Evolutionary conservation across 768 basidiomycete species (phyloP).

Genomic region (Naematelia encephala): DNA sequence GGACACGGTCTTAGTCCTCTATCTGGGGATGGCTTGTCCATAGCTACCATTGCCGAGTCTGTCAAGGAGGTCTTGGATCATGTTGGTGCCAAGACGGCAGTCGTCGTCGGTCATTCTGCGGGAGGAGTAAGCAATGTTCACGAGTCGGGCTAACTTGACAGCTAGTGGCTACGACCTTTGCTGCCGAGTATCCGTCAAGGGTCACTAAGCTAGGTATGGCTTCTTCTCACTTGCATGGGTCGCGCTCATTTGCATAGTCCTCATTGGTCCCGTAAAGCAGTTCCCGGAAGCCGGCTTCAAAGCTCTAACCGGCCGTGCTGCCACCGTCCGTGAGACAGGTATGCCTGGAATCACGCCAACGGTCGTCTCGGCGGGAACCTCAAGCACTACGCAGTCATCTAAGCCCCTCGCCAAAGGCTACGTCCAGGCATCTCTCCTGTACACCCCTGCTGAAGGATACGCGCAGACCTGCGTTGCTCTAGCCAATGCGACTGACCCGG

Average conservation of each 20-base stretch:
- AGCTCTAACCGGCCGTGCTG: background rate
- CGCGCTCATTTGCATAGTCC: background rate
- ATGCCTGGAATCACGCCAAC: background rate
- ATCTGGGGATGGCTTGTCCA: background rate
- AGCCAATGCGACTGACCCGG: constrained; percentile 5
- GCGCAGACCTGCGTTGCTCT: constrained; percentile 3
- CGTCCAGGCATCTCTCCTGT: background rate
- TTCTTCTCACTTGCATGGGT: background rate
- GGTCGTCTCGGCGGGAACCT: background rate
- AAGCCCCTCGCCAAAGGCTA: background rate
- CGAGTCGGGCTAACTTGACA: background rate
- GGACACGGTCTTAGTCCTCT: constrained; percentile 7
- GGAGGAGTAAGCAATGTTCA: background rate
- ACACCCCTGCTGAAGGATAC: constrained; percentile 1
- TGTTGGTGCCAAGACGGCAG: background rate
- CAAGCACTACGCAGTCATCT: background rate
- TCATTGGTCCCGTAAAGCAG: constrained; percentile 4
- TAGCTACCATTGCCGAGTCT: background rate
- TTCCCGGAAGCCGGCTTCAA: constrained; percentile 2
- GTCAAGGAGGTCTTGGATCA: constrained; percentile 4
- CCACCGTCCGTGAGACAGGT: background rate
- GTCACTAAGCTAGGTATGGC: constrained; percentile 1
- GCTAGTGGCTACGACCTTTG: constrained; percentile 7
- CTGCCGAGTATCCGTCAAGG: background rate
- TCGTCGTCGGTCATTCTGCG: constrained; percentile 6